Conservation (phyloP, 805 yeast genomes). For the Candida maltosa region DNA sequence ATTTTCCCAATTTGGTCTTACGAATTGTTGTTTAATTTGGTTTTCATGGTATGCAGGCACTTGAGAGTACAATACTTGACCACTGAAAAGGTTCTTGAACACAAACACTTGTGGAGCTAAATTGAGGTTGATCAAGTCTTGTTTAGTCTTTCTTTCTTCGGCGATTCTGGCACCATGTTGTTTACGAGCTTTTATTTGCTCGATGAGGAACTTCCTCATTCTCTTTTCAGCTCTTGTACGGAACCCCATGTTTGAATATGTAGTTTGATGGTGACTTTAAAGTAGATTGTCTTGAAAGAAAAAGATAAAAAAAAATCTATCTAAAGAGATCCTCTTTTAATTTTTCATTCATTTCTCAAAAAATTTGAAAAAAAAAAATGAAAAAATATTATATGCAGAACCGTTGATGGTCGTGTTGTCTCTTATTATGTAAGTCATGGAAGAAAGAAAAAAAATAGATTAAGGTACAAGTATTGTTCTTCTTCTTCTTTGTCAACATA, state of each 20-base stretch:
- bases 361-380: no score
- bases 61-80: constrained; percentile 88
- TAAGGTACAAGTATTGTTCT: no score
- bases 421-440: no score
- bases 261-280: no score
- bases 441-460: background rate
- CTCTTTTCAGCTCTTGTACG: constrained; percentile 41
- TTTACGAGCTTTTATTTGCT: constrained; percentile 42
- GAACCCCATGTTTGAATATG: constrained; percentile 23
- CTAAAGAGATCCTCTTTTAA: no score
- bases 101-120: constrained; percentile 82
- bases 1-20: constrained; percentile 87
- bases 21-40: constrained; percentile 69
- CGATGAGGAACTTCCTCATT: constrained; percentile 45
- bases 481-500: constrained; percentile 4
- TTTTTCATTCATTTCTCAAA: no score
- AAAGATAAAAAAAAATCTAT: no score
- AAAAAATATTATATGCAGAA: background rate
- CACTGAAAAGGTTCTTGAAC: constrained; percentile 82
- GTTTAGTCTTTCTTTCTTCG: constrained; percentile 25
- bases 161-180: constrained; percentile 42
- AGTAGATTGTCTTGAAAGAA: no score
- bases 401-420: no score
- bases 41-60: constrained; percentile 60
- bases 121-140: constrained; percentile 42